Percentiles rank a stretch among this genome's conserved stretches.
Conservation (phyloP, 148 eudicot genomes). For the Vaccinium myrtillus region DNA sequence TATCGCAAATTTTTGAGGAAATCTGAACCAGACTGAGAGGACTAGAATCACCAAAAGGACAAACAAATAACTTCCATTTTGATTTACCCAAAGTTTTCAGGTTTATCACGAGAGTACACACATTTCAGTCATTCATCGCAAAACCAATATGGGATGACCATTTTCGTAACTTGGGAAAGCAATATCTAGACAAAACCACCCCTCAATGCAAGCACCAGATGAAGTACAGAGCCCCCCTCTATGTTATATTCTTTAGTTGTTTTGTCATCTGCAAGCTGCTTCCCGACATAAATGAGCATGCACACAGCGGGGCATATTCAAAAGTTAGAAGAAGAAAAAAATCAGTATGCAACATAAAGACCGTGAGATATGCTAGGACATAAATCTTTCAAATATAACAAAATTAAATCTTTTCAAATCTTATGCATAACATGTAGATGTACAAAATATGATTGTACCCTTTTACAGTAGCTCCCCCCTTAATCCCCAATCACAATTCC, state of each 20-base stretch:
- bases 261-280: slow-evolving; percentile 69
- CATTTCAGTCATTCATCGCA: background rate
- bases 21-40: background rate
- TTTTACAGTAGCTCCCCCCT: background rate
- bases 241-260: slow-evolving; percentile 66
- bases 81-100: background rate
- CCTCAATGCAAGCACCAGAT: slow-evolving; percentile 66
- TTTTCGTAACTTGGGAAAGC: background rate
- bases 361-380: background rate
- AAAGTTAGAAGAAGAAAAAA: background rate
- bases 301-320: background rate
- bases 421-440: background rate
- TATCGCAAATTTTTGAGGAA: background rate
- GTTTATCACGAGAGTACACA: background rate
- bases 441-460: background rate
- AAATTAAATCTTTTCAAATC: background rate
- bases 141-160: background rate
- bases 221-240: slow-evolving; percentile 65
- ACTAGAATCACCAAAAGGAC: background rate
- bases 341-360: background rate
- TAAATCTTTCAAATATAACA: background rate
- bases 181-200: slow-evolving; percentile 34
- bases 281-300: slow-evolving; percentile 70
- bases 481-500: background rate
- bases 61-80: background rate